Percentiles rank a stretch among this genome's conserved stretches.
These are phyloP conservation scores for Penicillium canescens DNA, from an alignment of 495 filamentous ascomycete species.

Conservation along the genomic window DNA sequence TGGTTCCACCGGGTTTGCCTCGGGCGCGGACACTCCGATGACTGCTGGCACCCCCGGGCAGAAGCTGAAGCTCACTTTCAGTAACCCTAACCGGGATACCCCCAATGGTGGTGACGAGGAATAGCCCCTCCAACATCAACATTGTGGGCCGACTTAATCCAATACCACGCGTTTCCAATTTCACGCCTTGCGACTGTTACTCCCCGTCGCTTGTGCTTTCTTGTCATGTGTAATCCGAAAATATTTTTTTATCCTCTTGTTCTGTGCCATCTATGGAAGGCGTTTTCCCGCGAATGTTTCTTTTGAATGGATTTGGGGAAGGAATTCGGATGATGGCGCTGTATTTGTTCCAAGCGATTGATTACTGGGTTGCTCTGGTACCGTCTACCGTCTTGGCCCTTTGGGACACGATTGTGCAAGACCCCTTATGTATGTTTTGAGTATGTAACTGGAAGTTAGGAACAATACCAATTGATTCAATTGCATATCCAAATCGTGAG, in stretches of 20 bases:
- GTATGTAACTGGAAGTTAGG: conserved; percentile 16
- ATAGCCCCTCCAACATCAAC: conserved; percentile 23
- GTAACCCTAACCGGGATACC: conserved; percentile 43
- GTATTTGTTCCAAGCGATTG: conserved; percentile 17
- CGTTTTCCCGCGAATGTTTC: conserved; percentile 9
- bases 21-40: conserved; percentile 70
- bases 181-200: conserved; percentile 10
- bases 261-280: conserved; percentile 13
- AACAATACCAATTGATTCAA: conserved; percentile 6
- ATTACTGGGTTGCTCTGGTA: conserved; percentile 6
- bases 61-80: conserved; percentile 61
- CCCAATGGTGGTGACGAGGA: conserved; percentile 32
- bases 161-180: conserved; percentile 2
- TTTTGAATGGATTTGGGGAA: conserved; percentile 7
- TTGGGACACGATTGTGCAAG: conserved; percentile 1
- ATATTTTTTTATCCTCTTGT: background rate
- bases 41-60: conserved; percentile 53
- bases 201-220: conserved; percentile 2
- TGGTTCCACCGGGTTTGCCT: conserved; percentile 67
- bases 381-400: conserved; percentile 4
- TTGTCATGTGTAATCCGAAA: conserved; percentile 20
- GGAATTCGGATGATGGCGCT: conserved; percentile 11
- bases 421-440: conserved; percentile 11
- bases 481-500: background rate
- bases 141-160: background rate